A percentile compares a stretch with the other conserved stretches of the same genome.
Conservation (phyloP, 345 rosid genomes). For the Sonneratia alba region DNA sequence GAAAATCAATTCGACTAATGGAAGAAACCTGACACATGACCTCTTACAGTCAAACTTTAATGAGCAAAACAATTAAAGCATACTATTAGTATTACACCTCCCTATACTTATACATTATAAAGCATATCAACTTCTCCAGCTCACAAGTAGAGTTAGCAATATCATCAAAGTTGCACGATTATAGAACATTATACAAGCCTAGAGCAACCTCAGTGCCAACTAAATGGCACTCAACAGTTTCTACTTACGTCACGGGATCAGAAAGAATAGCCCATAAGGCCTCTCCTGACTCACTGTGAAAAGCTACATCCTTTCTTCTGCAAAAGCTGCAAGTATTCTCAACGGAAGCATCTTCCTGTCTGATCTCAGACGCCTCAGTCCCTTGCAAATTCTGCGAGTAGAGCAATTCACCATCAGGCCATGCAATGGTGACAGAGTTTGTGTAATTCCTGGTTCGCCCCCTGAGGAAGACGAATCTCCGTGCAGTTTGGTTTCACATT, state of each 20-base stretch:
- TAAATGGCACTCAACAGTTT: background rate
- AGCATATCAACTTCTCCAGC: background rate
- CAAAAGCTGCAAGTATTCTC: constrained; percentile 55
- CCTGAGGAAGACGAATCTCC: constrained; percentile 14
- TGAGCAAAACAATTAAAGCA: no score
- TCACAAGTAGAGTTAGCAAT: background rate
- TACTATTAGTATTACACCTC: background rate
- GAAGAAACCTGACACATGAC: background rate
- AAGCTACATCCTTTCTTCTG: constrained; percentile 55
- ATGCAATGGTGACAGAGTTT: constrained; percentile 38
- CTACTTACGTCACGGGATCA: constrained; percentile 72
- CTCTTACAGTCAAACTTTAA: background rate
- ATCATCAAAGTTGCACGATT: background rate
- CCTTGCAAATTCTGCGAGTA: constrained; percentile 38
- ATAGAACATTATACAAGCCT: background rate
- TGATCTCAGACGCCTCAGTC: constrained; percentile 36
- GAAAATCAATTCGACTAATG: background rate
- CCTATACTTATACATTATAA: background rate
- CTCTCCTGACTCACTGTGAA: constrained; percentile 49
- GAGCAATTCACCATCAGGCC: constrained; percentile 43
- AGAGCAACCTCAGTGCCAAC: background rate
- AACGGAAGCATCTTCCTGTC: constrained; percentile 43
- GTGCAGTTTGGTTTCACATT: constrained; percentile 5
- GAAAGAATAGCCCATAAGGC: constrained; percentile 62
- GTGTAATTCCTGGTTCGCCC: constrained; percentile 20